A percentile compares a stretch with the other conserved stretches of the same genome.
phyloP scores from a whole-genome alignment of 1,284 basidiomycete genomes.

The Sparassis latifolia region DNA sequence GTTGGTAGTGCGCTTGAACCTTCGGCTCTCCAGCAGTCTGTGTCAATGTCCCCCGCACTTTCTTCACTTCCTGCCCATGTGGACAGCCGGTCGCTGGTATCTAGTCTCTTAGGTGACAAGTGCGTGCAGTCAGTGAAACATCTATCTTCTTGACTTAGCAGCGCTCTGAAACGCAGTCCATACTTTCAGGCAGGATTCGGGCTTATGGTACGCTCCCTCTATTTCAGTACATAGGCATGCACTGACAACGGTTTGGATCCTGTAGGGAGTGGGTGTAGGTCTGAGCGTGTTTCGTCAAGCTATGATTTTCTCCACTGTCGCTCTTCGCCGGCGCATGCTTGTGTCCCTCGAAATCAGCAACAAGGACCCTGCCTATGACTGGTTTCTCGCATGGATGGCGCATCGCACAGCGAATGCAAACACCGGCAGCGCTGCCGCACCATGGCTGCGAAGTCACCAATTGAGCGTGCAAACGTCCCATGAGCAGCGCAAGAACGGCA shows the following conservation, averaged over 20 bases:
- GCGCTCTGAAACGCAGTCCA: constrained; percentile 51
- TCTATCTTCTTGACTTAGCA: constrained; percentile 1
- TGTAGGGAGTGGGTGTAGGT: constrained; percentile 81
- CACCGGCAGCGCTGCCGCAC: constrained; percentile 14
- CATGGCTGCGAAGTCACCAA: constrained; percentile 80
- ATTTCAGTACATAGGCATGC: constrained; percentile 3
- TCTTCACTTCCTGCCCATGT: background rate
- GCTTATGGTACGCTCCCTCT: constrained; percentile 66
- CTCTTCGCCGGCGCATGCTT: constrained; percentile 85
- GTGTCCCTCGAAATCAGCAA: constrained; percentile 96
- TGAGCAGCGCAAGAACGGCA: constrained; percentile 86
- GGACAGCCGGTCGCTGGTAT: constrained; percentile 11
- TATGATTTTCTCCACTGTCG: constrained; percentile 61
- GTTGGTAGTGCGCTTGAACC: too few species aligned
- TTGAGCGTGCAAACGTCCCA: constrained; percentile 91
- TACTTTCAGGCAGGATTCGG: constrained; percentile 96
- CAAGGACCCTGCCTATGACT: constrained; percentile 91
- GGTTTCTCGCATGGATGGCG: constrained; percentile 98
- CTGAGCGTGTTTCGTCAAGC: constrained; percentile 72
- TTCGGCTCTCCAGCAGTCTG: too few species aligned
- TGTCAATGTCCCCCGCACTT: too few species aligned
- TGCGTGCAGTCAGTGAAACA: constrained; percentile 8
- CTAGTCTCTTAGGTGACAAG: constrained; percentile 16
- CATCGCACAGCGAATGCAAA: constrained; percentile 40
- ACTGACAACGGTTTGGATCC: background rate